phyloP scores from a whole-genome alignment of 768 basidiomycete genomes.

The Amylocystis lapponica region DNA sequence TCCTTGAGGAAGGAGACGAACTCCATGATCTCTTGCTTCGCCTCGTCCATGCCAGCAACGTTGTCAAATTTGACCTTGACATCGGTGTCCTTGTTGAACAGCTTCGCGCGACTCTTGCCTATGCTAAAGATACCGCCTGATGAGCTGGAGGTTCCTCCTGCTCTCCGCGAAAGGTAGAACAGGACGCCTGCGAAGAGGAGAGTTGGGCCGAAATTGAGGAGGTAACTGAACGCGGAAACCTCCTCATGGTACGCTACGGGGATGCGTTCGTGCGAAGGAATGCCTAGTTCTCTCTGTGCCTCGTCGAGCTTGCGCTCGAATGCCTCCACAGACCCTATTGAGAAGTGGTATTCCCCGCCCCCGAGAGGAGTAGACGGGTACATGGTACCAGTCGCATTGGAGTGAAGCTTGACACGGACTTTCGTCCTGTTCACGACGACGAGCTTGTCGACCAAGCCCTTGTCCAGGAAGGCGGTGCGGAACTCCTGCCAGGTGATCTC shows the following conservation, averaged over 20 bases:
- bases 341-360: constrained; percentile 81
- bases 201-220: constrained; percentile 93
- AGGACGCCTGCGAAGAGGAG: constrained; percentile 86
- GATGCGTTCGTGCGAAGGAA: constrained; percentile 88
- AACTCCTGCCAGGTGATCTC: constrained; percentile 99
- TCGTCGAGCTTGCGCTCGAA: constrained; percentile 95
- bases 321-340: constrained; percentile 94
- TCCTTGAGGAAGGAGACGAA: constrained; percentile 99
- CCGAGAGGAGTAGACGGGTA: constrained; percentile 54
- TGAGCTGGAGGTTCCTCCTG: constrained; percentile 51
- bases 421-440: constrained; percentile 85
- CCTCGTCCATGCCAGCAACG: constrained; percentile 99
- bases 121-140: constrained; percentile 94
- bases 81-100: constrained; percentile 97
- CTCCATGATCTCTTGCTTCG: constrained; percentile 99
- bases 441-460: constrained; percentile 92
- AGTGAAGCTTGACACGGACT: constrained; percentile 90
- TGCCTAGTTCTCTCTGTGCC: constrained; percentile 87
- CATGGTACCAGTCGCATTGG: constrained; percentile 78
- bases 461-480: constrained; percentile 93
- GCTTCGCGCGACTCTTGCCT: constrained; percentile 89
- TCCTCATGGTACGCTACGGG: constrained; percentile 97
- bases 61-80: constrained; percentile 93
- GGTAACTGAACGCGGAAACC: constrained; percentile 74
- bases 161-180: constrained; percentile 78